Conservation (phyloP, 2,329 filamentous ascomycete species). For the Fonsecaea monophora region DNA sequence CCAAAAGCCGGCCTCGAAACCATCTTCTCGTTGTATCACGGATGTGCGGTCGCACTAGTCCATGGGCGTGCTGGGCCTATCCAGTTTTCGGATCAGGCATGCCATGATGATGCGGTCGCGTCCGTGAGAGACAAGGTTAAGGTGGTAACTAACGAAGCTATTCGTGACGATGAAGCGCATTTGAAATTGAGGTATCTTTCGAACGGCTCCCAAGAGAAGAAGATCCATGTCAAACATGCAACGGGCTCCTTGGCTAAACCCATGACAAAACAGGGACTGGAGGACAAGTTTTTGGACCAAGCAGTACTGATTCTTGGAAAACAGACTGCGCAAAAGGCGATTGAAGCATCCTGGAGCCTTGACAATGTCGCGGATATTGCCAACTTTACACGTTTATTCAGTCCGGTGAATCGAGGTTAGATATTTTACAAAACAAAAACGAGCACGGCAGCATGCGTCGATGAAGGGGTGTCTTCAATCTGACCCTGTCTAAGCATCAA, state of each 20-base stretch:
- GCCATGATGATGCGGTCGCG: slow-evolving; percentile 50
- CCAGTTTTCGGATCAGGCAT: slow-evolving; percentile 58
- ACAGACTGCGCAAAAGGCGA: slow-evolving; percentile 38
- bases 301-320: slow-evolving; percentile 44
- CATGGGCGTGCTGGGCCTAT: slow-evolving; percentile 59
- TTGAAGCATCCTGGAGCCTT: slow-evolving; percentile 14
- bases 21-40: slow-evolving; percentile 65
- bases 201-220: slow-evolving; percentile 42
- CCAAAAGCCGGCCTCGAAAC: slow-evolving; percentile 59
- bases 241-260: slow-evolving; percentile 58
- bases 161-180: slow-evolving; percentile 53
- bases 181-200: slow-evolving; percentile 43
- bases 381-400: not conserved
- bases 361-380: slow-evolving; percentile 12
- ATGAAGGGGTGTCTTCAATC: not conserved
- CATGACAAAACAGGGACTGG: slow-evolving; percentile 43
- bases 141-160: slow-evolving; percentile 49
- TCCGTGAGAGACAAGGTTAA: slow-evolving; percentile 54
- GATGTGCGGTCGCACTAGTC: slow-evolving; percentile 57
- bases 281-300: slow-evolving; percentile 6
- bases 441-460: not conserved
- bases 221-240: slow-evolving; percentile 57
- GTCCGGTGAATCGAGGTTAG: not conserved
- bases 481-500: not conserved
- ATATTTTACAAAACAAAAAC: not conserved